A percentile compares a stretch with the other conserved stretches of the same genome.
phyloP scores from a whole-genome alignment of 208 protist genomes.

The Trichomonas gallinae region DNA sequence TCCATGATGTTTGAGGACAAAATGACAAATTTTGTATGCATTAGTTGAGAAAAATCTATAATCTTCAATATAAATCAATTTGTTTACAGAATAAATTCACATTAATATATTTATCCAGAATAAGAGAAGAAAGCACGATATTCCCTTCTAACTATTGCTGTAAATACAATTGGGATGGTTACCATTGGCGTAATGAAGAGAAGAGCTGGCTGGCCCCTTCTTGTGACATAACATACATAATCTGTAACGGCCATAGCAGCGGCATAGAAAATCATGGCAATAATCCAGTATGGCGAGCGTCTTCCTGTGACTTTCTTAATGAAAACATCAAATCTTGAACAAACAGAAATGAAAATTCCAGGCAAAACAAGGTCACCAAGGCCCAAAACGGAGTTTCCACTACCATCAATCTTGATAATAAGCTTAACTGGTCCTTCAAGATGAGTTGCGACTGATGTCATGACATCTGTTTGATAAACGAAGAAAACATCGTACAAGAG shows the following conservation, averaged over 20 bases:
- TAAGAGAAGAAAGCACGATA: neutral
- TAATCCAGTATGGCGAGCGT: neutral
- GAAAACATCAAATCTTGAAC: neutral
- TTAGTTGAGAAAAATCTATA: too few species aligned
- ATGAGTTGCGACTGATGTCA: neutral
- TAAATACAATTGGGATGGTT: neutral
- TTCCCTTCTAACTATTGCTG: neutral
- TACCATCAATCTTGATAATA: neutral
- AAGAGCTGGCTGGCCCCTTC: neutral
- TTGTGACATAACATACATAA: neutral
- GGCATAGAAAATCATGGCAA: neutral
- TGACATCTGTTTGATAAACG: neutral
- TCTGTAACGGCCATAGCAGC: neutral
- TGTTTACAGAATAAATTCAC: too few species aligned
- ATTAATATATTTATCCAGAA: neutral
- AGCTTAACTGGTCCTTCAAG: neutral
- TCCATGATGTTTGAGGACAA: too few species aligned
- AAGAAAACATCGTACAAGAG: neutral
- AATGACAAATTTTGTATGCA: too few species aligned
- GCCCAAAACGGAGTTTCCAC: neutral
- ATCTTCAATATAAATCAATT: too few species aligned
- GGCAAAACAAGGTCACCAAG: neutral
- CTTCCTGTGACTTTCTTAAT: neutral
- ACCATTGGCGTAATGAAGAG: neutral
- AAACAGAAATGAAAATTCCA: neutral